A percentile compares a stretch with the other conserved stretches of the same genome.
Conservation (phyloP, 352 stramenopile genomes). For the Globisporangium canariense region DNA sequence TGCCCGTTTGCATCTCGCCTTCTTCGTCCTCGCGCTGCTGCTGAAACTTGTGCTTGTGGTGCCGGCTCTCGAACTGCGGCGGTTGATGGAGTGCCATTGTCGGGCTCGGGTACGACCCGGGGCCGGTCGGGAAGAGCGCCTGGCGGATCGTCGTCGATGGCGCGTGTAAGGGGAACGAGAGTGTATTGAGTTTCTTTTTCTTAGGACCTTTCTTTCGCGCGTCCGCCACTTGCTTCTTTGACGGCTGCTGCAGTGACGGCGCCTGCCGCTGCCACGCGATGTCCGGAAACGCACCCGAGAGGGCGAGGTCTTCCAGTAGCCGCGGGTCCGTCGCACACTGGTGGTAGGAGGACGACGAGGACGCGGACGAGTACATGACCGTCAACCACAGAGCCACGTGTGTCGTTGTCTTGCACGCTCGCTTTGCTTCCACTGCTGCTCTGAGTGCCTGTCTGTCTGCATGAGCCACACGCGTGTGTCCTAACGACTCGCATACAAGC, state of each 20-base stretch:
- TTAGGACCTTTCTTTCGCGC: slow-evolving; percentile 18
- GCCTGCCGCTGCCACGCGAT: slow-evolving; percentile 10
- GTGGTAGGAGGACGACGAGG: background rate
- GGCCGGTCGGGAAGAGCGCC: slow-evolving; percentile 37
- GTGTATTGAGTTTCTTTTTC: slow-evolving; percentile 30
- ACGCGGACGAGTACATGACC: background rate
- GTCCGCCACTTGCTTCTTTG: slow-evolving; percentile 12
- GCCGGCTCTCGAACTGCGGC: slow-evolving; percentile 12
- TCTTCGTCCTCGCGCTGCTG: slow-evolving; percentile 4
- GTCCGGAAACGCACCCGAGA: slow-evolving; percentile 25
- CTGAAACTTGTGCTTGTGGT: slow-evolving; percentile 14
- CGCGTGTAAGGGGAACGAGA: slow-evolving; percentile 29
- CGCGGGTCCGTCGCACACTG: slow-evolving; percentile 11
- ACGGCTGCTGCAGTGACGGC: background rate
- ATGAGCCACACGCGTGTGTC: background rate
- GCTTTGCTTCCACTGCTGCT: background rate
- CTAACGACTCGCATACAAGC: background rate
- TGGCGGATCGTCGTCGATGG: slow-evolving; percentile 38
- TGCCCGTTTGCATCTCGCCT: slow-evolving; percentile 20
- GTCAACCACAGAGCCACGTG: background rate
- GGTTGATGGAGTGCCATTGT: slow-evolving; percentile 23
- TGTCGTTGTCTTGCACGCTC: background rate
- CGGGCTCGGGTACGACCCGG: slow-evolving; percentile 37
- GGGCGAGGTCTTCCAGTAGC: slow-evolving; percentile 39
- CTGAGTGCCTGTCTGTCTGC: background rate